Evolutionary conservation across 331 rosid genomes (phyloP), one percentile per base, ranked within the genome.

Genomic region (Dryas integrifolia): DNA sequence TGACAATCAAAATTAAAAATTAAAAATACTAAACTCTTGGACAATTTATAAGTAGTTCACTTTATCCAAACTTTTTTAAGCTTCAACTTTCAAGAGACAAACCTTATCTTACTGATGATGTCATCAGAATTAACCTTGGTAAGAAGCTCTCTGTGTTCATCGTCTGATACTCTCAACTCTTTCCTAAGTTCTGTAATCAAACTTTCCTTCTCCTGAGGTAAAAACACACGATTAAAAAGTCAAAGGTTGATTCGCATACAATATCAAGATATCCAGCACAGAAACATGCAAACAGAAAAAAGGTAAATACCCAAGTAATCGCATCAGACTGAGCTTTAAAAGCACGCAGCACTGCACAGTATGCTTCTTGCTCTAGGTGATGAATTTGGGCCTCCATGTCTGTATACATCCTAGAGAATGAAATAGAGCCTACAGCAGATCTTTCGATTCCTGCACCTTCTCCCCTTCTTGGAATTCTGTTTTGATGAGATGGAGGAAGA

Each of bases 321-420:
- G 99, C 98, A 78, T 95, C 92, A 11, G 97, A 87, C 73, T 95
- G 99, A 58, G 99, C 99, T 86, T 92, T 90, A 76, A 95, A 95
- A 44, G 99, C 99, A 78, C 98, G 96, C 74, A 95, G 83, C 67
- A 95, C 97, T 26, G 98, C 86, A 64, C 92, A 85, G 76, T 95
- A 95, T 13, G 99, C 99, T 71, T 95, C 99, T 75, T 92, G 90
- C 76, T 95, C 99, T 40, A 95, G 91, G 80, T 75, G 84, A 74
- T 95, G 99, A 78, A 95, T 95, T 85, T 90, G 92, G 49, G 84
- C 84, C 86, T 95, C 99, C 99, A 92, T 86, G 84, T 92, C 82
- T 10, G 69, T 63, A 48, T 81, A 82, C 69, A 76, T 76, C 77
- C 82, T 80, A 69, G 84, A 73, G 57, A 71, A 87, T 56, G 91